Evolutionary conservation across 192 early-diverging fungal genomes (phyloP).

Genomic region (Backusella sp.): DNA sequence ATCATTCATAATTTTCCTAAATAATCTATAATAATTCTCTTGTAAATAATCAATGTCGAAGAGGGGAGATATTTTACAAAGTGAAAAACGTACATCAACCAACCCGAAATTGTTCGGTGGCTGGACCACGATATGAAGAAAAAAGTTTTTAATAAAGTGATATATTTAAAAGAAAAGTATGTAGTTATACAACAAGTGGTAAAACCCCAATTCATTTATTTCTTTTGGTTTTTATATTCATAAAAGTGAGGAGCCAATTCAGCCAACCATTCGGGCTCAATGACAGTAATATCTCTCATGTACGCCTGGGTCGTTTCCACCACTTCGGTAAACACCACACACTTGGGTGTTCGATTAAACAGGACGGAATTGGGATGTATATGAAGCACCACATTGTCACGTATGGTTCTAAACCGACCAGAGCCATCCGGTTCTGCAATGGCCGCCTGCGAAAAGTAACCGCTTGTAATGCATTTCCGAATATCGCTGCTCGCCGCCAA

Average conservation of each 20-base stretch:
- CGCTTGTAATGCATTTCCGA: slow-evolving; percentile 67
- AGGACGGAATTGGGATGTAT: slow-evolving; percentile 93
- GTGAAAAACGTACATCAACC: too few species aligned
- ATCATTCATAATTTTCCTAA: too few species aligned
- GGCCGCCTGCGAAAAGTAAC: slow-evolving; percentile 78
- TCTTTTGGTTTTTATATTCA: slow-evolving; percentile 28
- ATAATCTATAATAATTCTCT: too few species aligned
- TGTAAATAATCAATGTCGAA: too few species aligned
- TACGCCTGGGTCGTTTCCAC: slow-evolving; percentile 95
- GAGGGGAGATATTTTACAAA: too few species aligned
- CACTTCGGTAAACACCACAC: slow-evolving; percentile 95
- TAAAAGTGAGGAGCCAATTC: slow-evolving; percentile 93
- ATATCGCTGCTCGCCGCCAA: slow-evolving; percentile 47
- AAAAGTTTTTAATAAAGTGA: too few species aligned
- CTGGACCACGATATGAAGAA: too few species aligned
- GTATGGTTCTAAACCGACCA: slow-evolving; percentile 56
- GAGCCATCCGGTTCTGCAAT: slow-evolving; percentile 64
- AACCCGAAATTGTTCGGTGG: too few species aligned
- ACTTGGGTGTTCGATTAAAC: slow-evolving; percentile 87
- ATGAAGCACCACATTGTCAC: slow-evolving; percentile 58
- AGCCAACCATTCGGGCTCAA: slow-evolving; percentile 94
- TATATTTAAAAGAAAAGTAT: too few species aligned
- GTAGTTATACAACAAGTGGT: too few species aligned
- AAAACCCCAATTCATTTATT: background rate
- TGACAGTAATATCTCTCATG: slow-evolving; percentile 92